Evolutionary conservation across 805 yeast genomes (phyloP).

Genomic region (Candida mattraensis): DNA sequence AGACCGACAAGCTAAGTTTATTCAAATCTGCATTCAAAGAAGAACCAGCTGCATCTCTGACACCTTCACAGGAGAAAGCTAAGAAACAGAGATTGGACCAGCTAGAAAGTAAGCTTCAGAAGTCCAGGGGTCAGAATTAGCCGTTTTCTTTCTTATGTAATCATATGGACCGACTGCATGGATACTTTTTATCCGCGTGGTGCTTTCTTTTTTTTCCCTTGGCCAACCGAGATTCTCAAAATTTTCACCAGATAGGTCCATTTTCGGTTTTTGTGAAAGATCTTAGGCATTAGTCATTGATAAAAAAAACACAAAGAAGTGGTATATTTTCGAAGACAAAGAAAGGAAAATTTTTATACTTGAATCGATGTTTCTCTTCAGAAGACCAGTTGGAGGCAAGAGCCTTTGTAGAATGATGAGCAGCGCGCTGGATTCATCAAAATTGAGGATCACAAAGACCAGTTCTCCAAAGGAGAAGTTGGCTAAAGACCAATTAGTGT

Average conservation of each 20-base stretch:
- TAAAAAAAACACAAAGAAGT: conserved; percentile 2
- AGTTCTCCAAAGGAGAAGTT: conserved; percentile 51
- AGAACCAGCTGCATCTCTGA: conserved; percentile 7
- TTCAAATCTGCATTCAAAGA: conserved; percentile 27
- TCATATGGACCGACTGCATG: background rate
- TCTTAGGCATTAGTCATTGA: conserved; percentile 2
- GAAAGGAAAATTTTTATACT: no score
- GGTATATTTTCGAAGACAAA: no score
- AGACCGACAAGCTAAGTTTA: conserved; percentile 19
- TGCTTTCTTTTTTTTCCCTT: conserved; percentile 5
- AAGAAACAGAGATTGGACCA: conserved; percentile 21
- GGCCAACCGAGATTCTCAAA: conserved; percentile 3
- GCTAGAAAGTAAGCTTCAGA: conserved; percentile 26
- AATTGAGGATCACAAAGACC: conserved; percentile 48
- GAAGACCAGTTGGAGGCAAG: conserved; percentile 2
- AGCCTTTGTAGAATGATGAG: conserved; percentile 6
- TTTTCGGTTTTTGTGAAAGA: conserved; percentile 4
- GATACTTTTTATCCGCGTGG: no score
- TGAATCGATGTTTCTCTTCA: conserved; percentile 5
- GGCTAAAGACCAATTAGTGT: conserved; percentile 63
- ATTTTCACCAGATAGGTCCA: background rate
- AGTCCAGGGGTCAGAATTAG: no score
- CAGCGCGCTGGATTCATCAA: conserved; percentile 53
- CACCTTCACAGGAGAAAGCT: conserved; percentile 11
- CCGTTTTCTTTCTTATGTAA: no score